Base-by-base conservation (phyloP, 75 land plant species). In the Pseudotsuga menziesii region DNA sequence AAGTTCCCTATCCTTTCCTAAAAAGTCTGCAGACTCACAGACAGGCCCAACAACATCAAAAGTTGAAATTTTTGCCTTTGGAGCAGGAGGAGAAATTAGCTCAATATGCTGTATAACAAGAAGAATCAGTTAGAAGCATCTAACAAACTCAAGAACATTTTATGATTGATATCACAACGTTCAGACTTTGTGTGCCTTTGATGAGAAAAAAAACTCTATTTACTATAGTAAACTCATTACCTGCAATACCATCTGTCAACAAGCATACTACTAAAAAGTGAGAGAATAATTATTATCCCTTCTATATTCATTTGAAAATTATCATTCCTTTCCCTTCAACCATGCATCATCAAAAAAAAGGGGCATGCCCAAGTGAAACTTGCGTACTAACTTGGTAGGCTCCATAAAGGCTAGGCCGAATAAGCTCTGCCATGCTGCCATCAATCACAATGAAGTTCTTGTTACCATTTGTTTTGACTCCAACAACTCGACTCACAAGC, bases 361-460 rank as follows among this genome's bases (percentile, higher is more conserved):
- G 39, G 11, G 9, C 41, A 2, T 2, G 4, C 6, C 7, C 23
- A 41, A 17, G 13, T 36, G 15, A 6, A 11, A 41, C 22, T 41
- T 41, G 8, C 36, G 72, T 41, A 74, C 86, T 74, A 80, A 93
- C 98, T 78, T 95, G 98, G 80, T 97, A 97, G 71, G 99, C 98
- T 66, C 80, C 98, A 84, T 97, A 97, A 54, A 97, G 85, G 83
- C 99, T 97, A 12, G 99, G 99, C 22, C 99, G 92, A 72, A 97
- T 97, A 56, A 97, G 88, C 81, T 97, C 99, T 35, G 99, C 86
- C 99, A 97, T 97, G 87, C 99, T 97, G 20, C 99, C 99, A 89
- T 97, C 92, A 58, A 97, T 77, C 44, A 97, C 99, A 60, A 97
- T 79, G 74, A 97, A 97, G 75, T 97, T 89, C 75, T 97, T 97